phyloP scores from a whole-genome alignment of 352 stramenopile genomes.

The Elongisporangium undulatum region DNA sequence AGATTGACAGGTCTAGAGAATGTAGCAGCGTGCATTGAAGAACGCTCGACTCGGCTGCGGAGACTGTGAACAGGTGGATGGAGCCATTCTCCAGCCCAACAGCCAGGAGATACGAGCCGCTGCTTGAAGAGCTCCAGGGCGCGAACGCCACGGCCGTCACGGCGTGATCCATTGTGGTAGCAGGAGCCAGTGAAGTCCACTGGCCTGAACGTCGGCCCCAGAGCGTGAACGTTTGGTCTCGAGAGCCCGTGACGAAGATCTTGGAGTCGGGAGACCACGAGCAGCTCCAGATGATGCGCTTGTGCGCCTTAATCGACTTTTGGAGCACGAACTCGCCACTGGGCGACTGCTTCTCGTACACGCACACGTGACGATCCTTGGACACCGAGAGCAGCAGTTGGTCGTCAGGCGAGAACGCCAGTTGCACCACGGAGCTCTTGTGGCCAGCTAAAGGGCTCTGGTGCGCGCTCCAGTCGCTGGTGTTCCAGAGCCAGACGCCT shows the following conservation, averaged over 20 bases:
- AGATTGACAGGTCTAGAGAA: constrained; percentile 16
- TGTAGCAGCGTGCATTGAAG: constrained; percentile 8
- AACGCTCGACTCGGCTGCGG: not conserved
- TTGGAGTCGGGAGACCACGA: constrained; percentile 59
- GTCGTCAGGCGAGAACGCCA: constrained; percentile 69
- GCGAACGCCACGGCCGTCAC: constrained; percentile 66
- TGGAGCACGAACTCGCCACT: constrained; percentile 30
- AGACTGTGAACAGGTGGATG: constrained; percentile 34
- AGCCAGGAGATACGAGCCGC: constrained; percentile 28
- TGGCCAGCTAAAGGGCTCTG: constrained; percentile 51
- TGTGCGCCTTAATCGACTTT: constrained; percentile 59
- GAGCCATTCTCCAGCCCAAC: constrained; percentile 57
- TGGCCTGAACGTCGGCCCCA: constrained; percentile 19
- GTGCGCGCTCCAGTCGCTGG: constrained; percentile 39
- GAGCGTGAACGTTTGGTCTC: constrained; percentile 61
- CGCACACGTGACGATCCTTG: constrained; percentile 65
- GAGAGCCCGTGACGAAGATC: constrained; percentile 52
- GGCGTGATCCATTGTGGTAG: constrained; percentile 22
- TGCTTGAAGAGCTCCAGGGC: constrained; percentile 5
- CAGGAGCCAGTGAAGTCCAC: constrained; percentile 8
- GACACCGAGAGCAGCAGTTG: constrained; percentile 61
- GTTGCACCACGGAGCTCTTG: constrained; percentile 75
- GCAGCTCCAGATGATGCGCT: constrained; percentile 80
- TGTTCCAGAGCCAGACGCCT: constrained; percentile 63
- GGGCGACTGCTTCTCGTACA: constrained; percentile 32